Evolutionary conservation across 129 eudicot species (phyloP), one percentile per base, ranked within the genome.

Genomic region (Centrapalus pauciflorus): DNA sequence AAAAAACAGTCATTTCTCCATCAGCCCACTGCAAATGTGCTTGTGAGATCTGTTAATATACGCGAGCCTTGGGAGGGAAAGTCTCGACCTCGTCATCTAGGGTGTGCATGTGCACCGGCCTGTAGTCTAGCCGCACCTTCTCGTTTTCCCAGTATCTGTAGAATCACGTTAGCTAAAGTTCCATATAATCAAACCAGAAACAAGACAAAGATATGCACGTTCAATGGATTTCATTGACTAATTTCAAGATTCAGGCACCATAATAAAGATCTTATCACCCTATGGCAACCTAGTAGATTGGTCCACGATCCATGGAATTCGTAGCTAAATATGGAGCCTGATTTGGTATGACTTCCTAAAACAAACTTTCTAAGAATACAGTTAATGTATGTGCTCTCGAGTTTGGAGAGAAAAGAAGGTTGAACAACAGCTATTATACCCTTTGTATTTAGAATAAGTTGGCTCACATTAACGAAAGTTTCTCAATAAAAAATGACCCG

Each of bases 31-130:
- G 54, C 7, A 8, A 48, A 48, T 64, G n/a, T n/a, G 13, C 32
- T 56, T 55, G 62, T 29, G 43, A 50, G 66, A 50, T 14, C n/a
- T 26, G 24, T 75, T 80, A 87, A 14, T 91, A 91, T 32, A 87
- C 96, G 19, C 97, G 86, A 62, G 96, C 96, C 79, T 91, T 87
- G 0, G 97, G 97, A 50, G 97, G 97, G 85, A 87, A 85, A 7
- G 97, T 56, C 64, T 87, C 96, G 7, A 91, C 60, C 59, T 87
- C 97, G 5, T 91, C 90, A 55, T 91, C 97, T 64, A 91, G 72
- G 1, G 97, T 91, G 83, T 87, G 85, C 97, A 91, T 82, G 78
- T 91, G 97, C 30, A 91, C 96, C 28, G 96, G 96, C 68, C 97
- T 77, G 84, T 91, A 91, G 71, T 83, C 96, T 37, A 91, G 79